Evolutionary conservation across 768 basidiomycete species (phyloP).

Genomic region (Lactarius sanguifluus): DNA sequence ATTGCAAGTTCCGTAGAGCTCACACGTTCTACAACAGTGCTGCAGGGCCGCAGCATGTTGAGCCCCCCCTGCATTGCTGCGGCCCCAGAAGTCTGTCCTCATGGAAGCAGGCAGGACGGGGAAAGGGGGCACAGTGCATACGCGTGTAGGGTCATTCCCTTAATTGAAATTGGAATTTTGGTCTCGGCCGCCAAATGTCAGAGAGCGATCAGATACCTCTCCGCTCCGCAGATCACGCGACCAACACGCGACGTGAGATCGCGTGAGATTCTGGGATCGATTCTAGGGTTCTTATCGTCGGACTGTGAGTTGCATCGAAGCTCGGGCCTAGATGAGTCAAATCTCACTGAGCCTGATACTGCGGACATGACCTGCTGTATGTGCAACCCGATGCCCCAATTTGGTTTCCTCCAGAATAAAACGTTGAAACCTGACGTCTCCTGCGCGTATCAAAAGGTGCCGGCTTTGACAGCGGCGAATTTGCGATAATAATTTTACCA

Average conservation of each 20-base stretch:
- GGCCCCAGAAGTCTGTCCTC: background rate
- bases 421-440: background rate
- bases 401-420: background rate
- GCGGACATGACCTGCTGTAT: background rate
- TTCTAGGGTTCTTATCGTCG: background rate
- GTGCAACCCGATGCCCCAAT: background rate
- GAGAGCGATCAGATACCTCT: slow-evolving; percentile 1
- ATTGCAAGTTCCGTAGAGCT: background rate
- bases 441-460: background rate
- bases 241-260: background rate
- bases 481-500: too few relatives aligned
- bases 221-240: background rate
- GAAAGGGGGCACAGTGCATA: background rate
- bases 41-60: background rate
- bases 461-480: background rate
- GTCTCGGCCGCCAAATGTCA: background rate
- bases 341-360: background rate
- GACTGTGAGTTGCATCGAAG: background rate
- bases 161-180: background rate
- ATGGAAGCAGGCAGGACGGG: slow-evolving; percentile 3
- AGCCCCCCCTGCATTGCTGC: background rate
- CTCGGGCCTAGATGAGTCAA: background rate
- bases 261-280: background rate
- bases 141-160: too few relatives aligned
- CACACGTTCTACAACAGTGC: background rate